Base-by-base conservation (phyloP, 345 rosid genomes). In the Acer yangbiense region DNA sequence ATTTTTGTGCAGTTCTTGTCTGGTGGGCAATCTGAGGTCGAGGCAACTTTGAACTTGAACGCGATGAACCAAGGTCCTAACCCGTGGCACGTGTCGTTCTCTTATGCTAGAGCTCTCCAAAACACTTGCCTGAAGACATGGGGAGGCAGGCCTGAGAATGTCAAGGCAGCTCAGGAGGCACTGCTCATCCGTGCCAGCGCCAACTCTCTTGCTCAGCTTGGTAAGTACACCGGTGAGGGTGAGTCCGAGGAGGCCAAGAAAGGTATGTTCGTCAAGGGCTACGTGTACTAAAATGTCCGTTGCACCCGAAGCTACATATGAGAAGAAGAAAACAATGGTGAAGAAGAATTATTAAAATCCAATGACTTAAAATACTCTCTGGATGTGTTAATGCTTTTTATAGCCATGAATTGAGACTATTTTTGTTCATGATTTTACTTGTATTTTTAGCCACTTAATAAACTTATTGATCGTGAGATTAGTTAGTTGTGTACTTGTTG, bases 41-140 rank as follows among this genome's bases (percentile, higher is more conserved):
- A 95, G 84, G 99, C 99, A 55, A 95, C 99, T 67, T 81, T 93
- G 78, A 95, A 95, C 92, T 86, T 95, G 80, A 95, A 95, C 68
- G 97, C 99, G 0, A 95, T 93, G 99, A 93, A 95, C 90, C 99
- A 95, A 72, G 79, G 83, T 71, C 86, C 97, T 3, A 88, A 90
- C 93, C 92, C 96, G 1, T 95, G 99, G 98, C 99, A 93, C 23
- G 97, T 95, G 82, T 93, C 99, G 6, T 95, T 95, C 92, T 95
- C 99, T 6, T 95, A 95, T 23, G 99, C 99, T 20, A 88, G 99
- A 68, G 98, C 98, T 68, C 92, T 95, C 52, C 99, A 95, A 80
- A 95, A 95, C 93, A 92, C 98, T 43, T 91, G 94, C 83, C 76
- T 93, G 89, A 95, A 93, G 86, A 92, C 94, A 69, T 92, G 99